Percentiles rank a stretch among this genome's conserved stretches.
Evolutionary conservation across 768 basidiomycete genomes (phyloP).

Genomic region (Psilocybe azurescens): DNA sequence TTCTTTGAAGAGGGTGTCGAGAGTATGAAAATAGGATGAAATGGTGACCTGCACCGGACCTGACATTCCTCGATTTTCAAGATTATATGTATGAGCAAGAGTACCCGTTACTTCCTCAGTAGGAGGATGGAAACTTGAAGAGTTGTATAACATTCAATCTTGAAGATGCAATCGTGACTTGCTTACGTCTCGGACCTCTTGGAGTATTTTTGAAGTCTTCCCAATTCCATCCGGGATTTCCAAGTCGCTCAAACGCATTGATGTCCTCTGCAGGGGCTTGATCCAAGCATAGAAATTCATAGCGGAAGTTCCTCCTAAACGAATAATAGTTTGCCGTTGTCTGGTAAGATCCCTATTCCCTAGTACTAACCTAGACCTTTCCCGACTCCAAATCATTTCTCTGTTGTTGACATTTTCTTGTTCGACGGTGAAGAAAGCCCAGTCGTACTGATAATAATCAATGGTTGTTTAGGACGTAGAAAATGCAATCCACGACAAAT

Average conservation of each 20-base stretch:
- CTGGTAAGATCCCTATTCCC: neutral
- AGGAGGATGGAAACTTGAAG: slow-evolving; percentile 34
- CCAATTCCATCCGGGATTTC: slow-evolving; percentile 64
- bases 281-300: slow-evolving; percentile 47
- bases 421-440: slow-evolving; percentile 37
- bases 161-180: neutral
- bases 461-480: slow-evolving; percentile 23
- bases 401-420: slow-evolving; percentile 32
- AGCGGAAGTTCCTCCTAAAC: slow-evolving; percentile 45
- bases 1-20: slow-evolving; percentile 30
- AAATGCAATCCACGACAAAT: too few relatives aligned
- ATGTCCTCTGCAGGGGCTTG: slow-evolving; percentile 35
- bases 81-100: slow-evolving; percentile 33
- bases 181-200: slow-evolving; percentile 42
- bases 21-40: slow-evolving; percentile 28
- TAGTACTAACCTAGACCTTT: slow-evolving; percentile 36
- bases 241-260: slow-evolving; percentile 49
- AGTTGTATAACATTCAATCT: neutral
- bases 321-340: neutral
- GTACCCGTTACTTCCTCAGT: slow-evolving; percentile 26
- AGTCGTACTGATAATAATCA: slow-evolving; percentile 41
- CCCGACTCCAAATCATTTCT: slow-evolving; percentile 32
- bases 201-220: slow-evolving; percentile 42
- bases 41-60: slow-evolving; percentile 36
- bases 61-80: slow-evolving; percentile 26